Base-by-base conservation (phyloP, 148 eudicot species). In the Diospyros lotus region DNA sequence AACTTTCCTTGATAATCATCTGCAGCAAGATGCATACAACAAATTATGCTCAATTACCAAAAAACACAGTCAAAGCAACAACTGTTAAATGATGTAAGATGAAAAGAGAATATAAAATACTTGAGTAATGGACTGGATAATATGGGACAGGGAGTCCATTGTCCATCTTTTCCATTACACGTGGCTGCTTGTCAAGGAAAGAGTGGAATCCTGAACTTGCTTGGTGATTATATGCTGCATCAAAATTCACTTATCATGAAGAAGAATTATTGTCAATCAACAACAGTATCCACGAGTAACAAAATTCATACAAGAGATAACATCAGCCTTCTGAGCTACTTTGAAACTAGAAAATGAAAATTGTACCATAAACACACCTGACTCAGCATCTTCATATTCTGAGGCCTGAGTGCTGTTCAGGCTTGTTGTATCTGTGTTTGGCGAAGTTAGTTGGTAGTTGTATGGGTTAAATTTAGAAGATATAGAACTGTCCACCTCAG, bases 341-440 rank as follows among this genome's bases (percentile, higher is more conserved):
- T 51, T 55, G 43, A 14, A 50, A 68, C n/a, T 62, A n/a, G 52
- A 12, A 69, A 60, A 66, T 51, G 69, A 73, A 50, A n/a, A 41
- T 60, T 65, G 50, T 15, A 48, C 52, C 17, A 40, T 9, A 68
- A 69, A 64, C 63, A 59, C 73, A 89, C 97, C 91, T 78, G 97
- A 89, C 79, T 91, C 91, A 54, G 85, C 93, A 86, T 89, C 93
- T 77, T 86, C 93, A 74, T 81, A 82, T 62, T 86, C 90, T 60
- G 91, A 89, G 48, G 89, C 87, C 61, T 79, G 90, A 72, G 86
- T 75, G 80, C 96, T 86, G 74, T 75, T 82, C 15, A 77, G 81
- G 75, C 87, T 84, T 67, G 78, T 78, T 56, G 88, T 84, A 63
- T 80, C 94, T 28, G 90, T 82, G 58, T 79, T 75, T 70, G 79